These are phyloP conservation scores for Zygnema circumcarinatum DNA, from an alignment of 139 green algal species.

Conservation along the genomic window DNA sequence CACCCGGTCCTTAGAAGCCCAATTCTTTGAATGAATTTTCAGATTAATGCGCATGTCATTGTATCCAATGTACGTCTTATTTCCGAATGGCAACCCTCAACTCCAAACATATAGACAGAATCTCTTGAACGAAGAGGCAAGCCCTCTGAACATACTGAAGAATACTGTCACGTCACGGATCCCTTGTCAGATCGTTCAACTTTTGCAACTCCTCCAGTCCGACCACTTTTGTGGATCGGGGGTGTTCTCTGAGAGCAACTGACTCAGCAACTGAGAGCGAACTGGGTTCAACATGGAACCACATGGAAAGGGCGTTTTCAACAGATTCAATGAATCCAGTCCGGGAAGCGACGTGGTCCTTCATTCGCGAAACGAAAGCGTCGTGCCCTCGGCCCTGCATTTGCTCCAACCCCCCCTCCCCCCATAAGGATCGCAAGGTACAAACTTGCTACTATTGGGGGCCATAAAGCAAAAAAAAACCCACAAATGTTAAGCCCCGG, in stretches of 20 bases:
- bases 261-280: background rate
- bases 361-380: background rate
- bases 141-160: no score
- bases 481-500: background rate
- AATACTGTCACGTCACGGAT: no score
- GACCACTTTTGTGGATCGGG: background rate
- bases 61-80: no score
- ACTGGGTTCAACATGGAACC: background rate
- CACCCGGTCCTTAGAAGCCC: no score
- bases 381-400: conserved; percentile 18
- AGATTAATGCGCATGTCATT: no score
- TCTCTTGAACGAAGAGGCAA: no score
- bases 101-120: no score
- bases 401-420: background rate
- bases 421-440: no score
- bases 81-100: no score
- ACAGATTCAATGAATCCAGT: background rate
- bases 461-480: background rate
- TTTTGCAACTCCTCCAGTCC: background rate
- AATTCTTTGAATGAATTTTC: no score
- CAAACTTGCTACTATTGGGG: background rate
- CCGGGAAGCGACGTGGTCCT: background rate
- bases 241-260: background rate
- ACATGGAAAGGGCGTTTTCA: background rate
- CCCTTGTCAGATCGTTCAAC: background rate